Percentiles rank a stretch among this genome's conserved stretches.
phyloP scores from a whole-genome alignment of 176 grass and related monocot genomes.

The Hsuehochloa calcarea region DNA sequence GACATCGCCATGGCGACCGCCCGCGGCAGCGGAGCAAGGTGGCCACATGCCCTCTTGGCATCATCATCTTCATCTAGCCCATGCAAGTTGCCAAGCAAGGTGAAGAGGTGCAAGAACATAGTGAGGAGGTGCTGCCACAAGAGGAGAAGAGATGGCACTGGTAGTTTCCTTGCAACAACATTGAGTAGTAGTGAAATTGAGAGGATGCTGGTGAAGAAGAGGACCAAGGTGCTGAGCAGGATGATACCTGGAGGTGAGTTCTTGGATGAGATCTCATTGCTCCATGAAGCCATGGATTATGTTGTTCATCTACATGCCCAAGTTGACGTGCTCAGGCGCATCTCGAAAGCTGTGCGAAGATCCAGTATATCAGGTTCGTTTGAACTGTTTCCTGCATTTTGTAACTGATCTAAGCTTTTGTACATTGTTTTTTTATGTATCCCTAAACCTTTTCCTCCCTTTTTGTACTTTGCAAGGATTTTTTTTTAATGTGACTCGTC shows the following conservation, averaged over 20 bases:
- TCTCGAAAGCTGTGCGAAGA: constrained; percentile 40
- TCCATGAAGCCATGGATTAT: constrained; percentile 72
- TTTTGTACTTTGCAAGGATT: not conserved
- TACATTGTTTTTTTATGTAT: not conserved
- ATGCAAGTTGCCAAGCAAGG: not conserved
- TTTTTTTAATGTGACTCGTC: not conserved
- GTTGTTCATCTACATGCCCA: constrained; percentile 61
- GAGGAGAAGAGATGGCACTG: not conserved
- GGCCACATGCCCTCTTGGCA: constrained; percentile 40
- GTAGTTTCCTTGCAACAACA: not conserved
- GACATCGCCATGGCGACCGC: constrained; percentile 64
- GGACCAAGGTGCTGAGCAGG: constrained; percentile 57
- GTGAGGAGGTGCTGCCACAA: constrained; percentile 21
- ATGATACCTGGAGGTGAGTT: constrained; percentile 66
- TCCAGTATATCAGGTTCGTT: constrained; percentile 24
- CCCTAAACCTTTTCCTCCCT: not conserved
- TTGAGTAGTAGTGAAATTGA: constrained; percentile 37
- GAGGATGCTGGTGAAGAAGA: constrained; percentile 60
- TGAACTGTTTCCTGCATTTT: not conserved
- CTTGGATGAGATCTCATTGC: constrained; percentile 45
- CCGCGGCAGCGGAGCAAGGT: constrained; percentile 22
- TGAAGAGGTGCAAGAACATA: constrained; percentile 35
- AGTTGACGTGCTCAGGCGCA: constrained; percentile 53
- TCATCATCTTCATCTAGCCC: not conserved
- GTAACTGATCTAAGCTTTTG: not conserved